Evolutionary conservation across 2,329 filamentous ascomycete genomes (phyloP).

Genomic region (Talaromyces funiculosus): DNA sequence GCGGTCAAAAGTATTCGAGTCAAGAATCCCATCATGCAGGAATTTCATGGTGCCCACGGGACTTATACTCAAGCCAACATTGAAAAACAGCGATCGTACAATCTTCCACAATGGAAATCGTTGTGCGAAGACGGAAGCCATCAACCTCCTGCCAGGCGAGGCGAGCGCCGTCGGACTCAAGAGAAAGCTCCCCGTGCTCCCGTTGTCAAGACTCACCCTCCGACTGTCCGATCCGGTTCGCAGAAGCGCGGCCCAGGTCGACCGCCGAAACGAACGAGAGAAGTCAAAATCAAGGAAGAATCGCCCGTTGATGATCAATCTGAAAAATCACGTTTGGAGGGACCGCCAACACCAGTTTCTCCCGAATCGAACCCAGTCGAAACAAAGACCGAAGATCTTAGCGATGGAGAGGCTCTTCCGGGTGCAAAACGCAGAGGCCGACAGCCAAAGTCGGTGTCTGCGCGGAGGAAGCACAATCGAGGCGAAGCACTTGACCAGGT

Average conservation of each 20-base stretch:
- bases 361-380: conserved; percentile 48
- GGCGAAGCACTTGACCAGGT: conserved; percentile 71
- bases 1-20: conserved; percentile 86
- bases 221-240: conserved; percentile 38
- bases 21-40: conserved; percentile 95
- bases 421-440: conserved; percentile 46
- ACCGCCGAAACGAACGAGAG: conserved; percentile 34
- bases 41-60: conserved; percentile 92
- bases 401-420: conserved; percentile 39
- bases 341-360: conserved; percentile 51
- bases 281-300: conserved; percentile 36
- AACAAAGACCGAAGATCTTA: conserved; percentile 52
- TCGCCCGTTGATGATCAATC: conserved; percentile 29
- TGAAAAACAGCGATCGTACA: conserved; percentile 92
- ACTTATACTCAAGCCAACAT: conserved; percentile 97
- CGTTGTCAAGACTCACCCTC: conserved; percentile 26
- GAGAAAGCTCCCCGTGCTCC: conserved; percentile 41
- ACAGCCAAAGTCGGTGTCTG: conserved; percentile 69
- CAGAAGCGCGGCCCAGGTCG: conserved; percentile 38
- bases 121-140: conserved; percentile 93
- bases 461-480: conserved; percentile 78
- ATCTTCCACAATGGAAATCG: conserved; percentile 90
- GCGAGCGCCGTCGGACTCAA: conserved; percentile 50
- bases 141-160: conserved; percentile 85
- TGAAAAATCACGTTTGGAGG: conserved; percentile 38